Evolutionary conservation across 768 basidiomycete species (phyloP).

Genomic region (Rossbeevera mucosa): DNA sequence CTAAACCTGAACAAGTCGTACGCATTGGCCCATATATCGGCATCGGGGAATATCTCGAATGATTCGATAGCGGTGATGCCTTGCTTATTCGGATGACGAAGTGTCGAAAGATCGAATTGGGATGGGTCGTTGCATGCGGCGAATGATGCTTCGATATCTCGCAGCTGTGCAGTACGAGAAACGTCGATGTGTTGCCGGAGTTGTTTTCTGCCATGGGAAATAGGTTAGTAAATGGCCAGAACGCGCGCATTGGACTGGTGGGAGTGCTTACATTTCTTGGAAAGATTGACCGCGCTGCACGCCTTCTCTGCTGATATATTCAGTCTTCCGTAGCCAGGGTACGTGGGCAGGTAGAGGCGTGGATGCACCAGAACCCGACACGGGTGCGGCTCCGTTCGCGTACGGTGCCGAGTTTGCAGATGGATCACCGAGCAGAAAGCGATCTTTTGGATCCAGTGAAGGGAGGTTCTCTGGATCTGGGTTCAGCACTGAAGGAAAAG

Average conservation of each 20-base stretch:
- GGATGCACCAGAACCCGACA: conserved; percentile 36
- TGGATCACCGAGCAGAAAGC: conserved; percentile 69
- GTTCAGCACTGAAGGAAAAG: conserved; percentile 45
- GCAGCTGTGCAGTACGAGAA: conserved; percentile 68
- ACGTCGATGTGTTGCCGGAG: conserved; percentile 55
- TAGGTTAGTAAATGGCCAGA: not conserved
- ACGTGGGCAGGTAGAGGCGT: conserved; percentile 59
- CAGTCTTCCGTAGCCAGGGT: conserved; percentile 89
- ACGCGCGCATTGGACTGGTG: not conserved
- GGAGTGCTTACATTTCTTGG: conserved; percentile 52
- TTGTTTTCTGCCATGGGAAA: conserved; percentile 41
- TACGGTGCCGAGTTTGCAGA: conserved; percentile 42
- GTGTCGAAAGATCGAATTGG: conserved; percentile 49
- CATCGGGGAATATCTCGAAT: conserved; percentile 80
- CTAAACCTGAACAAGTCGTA: conserved; percentile 85
- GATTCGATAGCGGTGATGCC: conserved; percentile 71
- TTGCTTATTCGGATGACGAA: conserved; percentile 79
- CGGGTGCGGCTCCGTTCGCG: conserved; percentile 34
- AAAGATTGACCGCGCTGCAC: conserved; percentile 37
- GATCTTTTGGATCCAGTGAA: conserved; percentile 68
- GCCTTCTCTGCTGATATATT: conserved; percentile 73
- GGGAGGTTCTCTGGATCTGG: conserved; percentile 59
- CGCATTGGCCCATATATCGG: conserved; percentile 83
- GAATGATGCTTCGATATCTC: conserved; percentile 78
- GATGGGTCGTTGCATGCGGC: conserved; percentile 48